A percentile compares a stretch with the other conserved stretches of the same genome.
These are phyloP conservation scores for Aspergillus sp. DNA, from an alignment of 2,329 filamentous ascomycete genomes.

Conservation along the genomic window DNA sequence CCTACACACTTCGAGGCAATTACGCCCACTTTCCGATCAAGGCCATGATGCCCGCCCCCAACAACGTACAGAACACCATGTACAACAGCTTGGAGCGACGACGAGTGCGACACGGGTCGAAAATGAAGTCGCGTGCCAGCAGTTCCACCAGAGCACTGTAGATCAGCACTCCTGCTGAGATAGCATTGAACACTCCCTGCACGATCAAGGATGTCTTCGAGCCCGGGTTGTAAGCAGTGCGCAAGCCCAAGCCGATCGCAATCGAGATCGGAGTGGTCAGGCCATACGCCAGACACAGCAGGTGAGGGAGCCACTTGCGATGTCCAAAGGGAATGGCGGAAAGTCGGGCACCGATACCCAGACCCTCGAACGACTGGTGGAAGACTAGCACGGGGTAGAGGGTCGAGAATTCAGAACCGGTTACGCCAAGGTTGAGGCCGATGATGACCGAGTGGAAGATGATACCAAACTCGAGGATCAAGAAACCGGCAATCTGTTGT, in stretches of 20 bases:
- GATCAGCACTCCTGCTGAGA: conserved; percentile 1
- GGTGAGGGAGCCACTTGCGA: background rate
- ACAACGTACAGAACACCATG: conserved; percentile 43
- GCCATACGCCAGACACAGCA: conserved; percentile 2
- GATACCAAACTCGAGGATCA: conserved; percentile 61
- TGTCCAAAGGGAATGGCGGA: conserved; percentile 56
- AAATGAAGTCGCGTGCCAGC: conserved; percentile 5
- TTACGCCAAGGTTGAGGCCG: conserved; percentile 63
- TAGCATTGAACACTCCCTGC: conserved; percentile 3
- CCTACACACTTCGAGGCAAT: background rate
- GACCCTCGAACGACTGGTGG: conserved; percentile 65
- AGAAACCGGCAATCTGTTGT: conserved; percentile 43
- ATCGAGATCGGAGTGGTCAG: conserved; percentile 6
- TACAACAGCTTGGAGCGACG: conserved; percentile 37
- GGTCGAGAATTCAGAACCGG: conserved; percentile 57
- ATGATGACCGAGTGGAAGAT: conserved; percentile 67
- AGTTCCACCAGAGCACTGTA: conserved; percentile 5
- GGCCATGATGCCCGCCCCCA: conserved; percentile 53
- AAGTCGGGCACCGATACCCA: conserved; percentile 63
- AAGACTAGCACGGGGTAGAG: conserved; percentile 64
- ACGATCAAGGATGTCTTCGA: conserved; percentile 4
- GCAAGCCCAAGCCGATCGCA: conserved; percentile 2
- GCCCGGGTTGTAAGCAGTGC: background rate
- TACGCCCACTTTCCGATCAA: conserved; percentile 55
- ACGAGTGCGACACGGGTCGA: conserved; percentile 4